These are phyloP conservation scores for Gloeopeniophorella convolvens DNA, from an alignment of 768 basidiomycete genomes.

Conservation along the genomic window DNA sequence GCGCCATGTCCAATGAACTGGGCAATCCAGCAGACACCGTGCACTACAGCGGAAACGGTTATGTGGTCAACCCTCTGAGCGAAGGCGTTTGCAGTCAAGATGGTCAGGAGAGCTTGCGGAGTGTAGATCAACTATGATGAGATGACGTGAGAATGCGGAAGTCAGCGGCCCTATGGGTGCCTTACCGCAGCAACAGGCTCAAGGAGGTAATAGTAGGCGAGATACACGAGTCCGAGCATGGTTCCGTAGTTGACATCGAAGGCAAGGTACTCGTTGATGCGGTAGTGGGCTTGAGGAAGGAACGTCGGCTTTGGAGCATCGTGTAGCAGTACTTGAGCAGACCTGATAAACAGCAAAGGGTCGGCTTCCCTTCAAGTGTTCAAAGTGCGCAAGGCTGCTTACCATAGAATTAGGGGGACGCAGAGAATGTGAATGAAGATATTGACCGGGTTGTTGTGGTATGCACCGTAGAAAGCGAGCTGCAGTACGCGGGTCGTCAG, in stretches of 20 bases:
- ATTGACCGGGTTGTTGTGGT: conserved; percentile 81
- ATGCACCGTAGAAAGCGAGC: conserved; percentile 91
- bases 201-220: conserved; percentile 71
- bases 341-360: conserved; percentile 38
- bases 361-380: neutral
- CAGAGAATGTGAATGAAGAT: conserved; percentile 79
- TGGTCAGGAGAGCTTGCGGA: conserved; percentile 57
- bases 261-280: conserved; percentile 53
- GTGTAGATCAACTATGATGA: conserved; percentile 63
- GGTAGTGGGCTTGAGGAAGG: conserved; percentile 47
- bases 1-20: conserved; percentile 89
- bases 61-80: conserved; percentile 45
- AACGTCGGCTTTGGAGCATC: conserved; percentile 25
- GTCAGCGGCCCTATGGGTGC: conserved; percentile 11
- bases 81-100: conserved; percentile 70
- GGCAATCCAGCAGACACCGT: conserved; percentile 75
- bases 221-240: conserved; percentile 50
- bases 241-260: conserved; percentile 68
- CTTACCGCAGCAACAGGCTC: conserved; percentile 84
- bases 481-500: conserved; percentile 27
- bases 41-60: conserved; percentile 47
- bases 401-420: conserved; percentile 84
- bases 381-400: no score
- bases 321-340: conserved; percentile 48
- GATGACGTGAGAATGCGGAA: conserved; percentile 2